These are phyloP conservation scores for Sugiyamaella japonica DNA, from an alignment of 1,139 yeast species.

Conservation along the genomic window DNA sequence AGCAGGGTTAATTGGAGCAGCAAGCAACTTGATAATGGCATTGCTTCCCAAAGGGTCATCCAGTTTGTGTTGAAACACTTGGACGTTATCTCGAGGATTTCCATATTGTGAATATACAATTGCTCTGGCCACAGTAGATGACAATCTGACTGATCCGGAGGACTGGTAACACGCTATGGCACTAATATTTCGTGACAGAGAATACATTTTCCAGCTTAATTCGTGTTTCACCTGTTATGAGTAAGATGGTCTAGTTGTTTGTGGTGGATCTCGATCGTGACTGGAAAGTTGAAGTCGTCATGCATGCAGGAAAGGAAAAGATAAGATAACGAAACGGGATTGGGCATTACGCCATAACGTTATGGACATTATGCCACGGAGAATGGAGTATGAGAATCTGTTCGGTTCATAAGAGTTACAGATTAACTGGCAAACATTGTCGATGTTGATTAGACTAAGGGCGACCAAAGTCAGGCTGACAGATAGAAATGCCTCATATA, in stretches of 20 bases:
- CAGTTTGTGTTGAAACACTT: conserved; percentile 31
- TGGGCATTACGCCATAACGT: neutral
- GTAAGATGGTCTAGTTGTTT: neutral
- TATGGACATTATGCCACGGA: too few species aligned
- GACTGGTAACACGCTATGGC: neutral
- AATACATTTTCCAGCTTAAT: neutral
- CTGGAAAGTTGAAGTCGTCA: neutral
- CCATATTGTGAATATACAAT: conserved; percentile 36
- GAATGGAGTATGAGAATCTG: too few species aligned
- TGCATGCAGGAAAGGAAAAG: neutral
- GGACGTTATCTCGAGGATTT: conserved; percentile 35
- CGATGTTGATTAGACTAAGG: too few species aligned
- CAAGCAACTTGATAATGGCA: conserved; percentile 63
- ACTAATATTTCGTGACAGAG: neutral
- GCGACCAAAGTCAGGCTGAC: too few species aligned
- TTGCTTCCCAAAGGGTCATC: conserved; percentile 43
- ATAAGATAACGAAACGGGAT: neutral
- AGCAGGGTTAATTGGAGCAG: conserved; percentile 91
- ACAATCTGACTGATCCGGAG: neutral
- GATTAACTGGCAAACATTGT: too few species aligned
- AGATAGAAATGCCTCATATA: too few species aligned
- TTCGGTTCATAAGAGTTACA: too few species aligned
- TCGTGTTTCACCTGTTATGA: neutral
- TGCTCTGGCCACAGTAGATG: conserved; percentile 25
- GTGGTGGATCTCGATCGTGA: neutral